Conservation (phyloP, 2,329 filamentous ascomycete genomes). For the Alternaria consortialis region DNA sequence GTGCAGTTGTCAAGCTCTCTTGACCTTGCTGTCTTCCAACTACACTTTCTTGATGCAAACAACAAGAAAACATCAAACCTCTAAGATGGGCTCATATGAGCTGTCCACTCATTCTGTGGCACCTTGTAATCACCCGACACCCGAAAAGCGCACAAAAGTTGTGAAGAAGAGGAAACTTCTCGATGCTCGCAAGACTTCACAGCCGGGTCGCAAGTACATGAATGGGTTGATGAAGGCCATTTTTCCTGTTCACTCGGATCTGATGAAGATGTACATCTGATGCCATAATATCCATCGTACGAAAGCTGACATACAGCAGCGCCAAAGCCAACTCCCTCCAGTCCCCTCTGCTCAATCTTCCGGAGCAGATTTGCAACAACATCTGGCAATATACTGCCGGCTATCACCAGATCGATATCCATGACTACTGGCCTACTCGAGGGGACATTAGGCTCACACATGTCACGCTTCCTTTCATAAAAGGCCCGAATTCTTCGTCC, state of each 20-base stretch:
- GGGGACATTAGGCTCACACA: neutral
- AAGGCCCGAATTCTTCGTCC: neutral
- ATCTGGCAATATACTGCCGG: slow-evolving; percentile 24
- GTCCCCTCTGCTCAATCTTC: slow-evolving; percentile 25
- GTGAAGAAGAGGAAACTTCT: neutral
- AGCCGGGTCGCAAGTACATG: neutral
- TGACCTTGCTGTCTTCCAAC: neutral
- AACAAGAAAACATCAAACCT: neutral
- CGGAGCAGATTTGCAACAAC: slow-evolving; percentile 22
- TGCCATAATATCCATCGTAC: neutral
- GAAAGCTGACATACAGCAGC: slow-evolving; percentile 1
- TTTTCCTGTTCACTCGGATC: neutral
- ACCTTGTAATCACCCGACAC: neutral
- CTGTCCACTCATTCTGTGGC: neutral
- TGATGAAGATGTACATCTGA: slow-evolving; percentile 11
- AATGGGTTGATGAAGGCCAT: slow-evolving; percentile 11
- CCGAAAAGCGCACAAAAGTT: neutral
- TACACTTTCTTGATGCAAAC: neutral
- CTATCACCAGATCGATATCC: slow-evolving; percentile 8
- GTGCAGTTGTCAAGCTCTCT: neutral
- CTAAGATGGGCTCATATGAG: neutral
- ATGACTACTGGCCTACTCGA: neutral
- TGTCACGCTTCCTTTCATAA: neutral
- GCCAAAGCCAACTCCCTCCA: slow-evolving; percentile 15
- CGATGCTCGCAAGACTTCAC: neutral